A percentile compares a stretch with the other conserved stretches of the same genome.
phyloP scores from a whole-genome alignment of 129 eudicot species.

The Scalesia atractyloides region DNA sequence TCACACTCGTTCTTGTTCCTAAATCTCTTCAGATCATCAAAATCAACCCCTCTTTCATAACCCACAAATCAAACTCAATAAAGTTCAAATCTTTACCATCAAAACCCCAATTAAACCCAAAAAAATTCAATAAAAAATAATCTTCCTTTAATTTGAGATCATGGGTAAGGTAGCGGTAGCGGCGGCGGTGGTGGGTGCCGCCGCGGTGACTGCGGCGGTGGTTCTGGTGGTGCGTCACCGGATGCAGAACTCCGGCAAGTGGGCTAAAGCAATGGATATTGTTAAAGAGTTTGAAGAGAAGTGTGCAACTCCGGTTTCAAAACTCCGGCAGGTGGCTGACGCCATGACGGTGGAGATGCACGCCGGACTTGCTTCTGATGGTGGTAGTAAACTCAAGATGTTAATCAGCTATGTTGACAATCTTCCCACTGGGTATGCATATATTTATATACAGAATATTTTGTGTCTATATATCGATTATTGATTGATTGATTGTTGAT shows the following conservation, averaged over 20 bases:
- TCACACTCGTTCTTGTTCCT: neutral
- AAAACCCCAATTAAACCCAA: neutral
- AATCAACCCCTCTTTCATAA: neutral
- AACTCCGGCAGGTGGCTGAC: constrained; percentile 85
- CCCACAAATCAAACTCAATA: constrained; percentile 10
- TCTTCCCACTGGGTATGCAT: constrained; percentile 82
- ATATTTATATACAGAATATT: neutral
- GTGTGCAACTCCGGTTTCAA: constrained; percentile 58
- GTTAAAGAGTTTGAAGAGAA: constrained; percentile 67
- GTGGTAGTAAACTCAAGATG: constrained; percentile 99
- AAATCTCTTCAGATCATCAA: neutral
- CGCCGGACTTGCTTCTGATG: constrained; percentile 96
- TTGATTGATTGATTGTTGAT: neutral
- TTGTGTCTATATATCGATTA: neutral
- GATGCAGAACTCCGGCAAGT: constrained; percentile 69
- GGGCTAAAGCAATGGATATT: constrained; percentile 67
- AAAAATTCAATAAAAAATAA: no score
- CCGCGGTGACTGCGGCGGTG: constrained; percentile 79
- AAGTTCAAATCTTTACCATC: constrained; percentile 30
- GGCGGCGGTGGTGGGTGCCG: constrained; percentile 68
- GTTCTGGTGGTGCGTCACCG: constrained; percentile 65
- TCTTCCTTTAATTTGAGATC: constrained; percentile 9
- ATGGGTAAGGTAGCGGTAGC: constrained; percentile 84
- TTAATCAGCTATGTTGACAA: constrained; percentile 90
- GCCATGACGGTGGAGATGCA: constrained; percentile 99